Evolutionary conservation across 2,329 filamentous ascomycete genomes (phyloP), one percentile per base, ranked within the genome.

Genomic region (Escovopsis sp.): DNA sequence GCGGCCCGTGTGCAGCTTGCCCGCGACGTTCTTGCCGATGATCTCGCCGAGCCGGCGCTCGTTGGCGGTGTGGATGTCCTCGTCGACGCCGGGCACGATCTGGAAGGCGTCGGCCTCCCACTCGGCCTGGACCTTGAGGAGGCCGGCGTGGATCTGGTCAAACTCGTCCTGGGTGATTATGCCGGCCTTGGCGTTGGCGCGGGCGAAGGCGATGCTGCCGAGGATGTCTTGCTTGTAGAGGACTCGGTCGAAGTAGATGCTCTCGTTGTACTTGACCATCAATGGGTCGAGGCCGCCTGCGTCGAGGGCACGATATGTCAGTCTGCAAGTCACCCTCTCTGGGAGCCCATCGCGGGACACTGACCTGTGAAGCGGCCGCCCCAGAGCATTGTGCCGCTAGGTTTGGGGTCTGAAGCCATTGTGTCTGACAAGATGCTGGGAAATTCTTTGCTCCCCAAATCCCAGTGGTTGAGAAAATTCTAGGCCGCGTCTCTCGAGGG

Each of bases 1-100:
- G 41, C 88, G 80, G 36, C 81, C 81, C 3, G 87, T 94, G 64
- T 94, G 88, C 45, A 94, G 74, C 67, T 94, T 94, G 23, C 88
- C 86, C 1, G 81, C 85, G 44, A 83, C 78, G 26, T 87, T 76
- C 60, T 83, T 88, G 54, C 87, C 85, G 48, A 94, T 88, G 48
- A 94, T 73, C 67, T 94, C 87, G 41, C 84, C 82, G 2, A 85
- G 63, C 3, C 81, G 73, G 43, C 81, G 77, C 62, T 83, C 79
- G 51, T 83, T 82, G 44, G 78, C 78, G 1, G 79, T 82, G 59
- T 82, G 78, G 47, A 82, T 81, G 42, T 49, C 70, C 53, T 80
- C 76, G 52, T 77, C 72, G 28, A 68, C 65, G 40, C 66, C 65
- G 1, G 70, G 64, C 33, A 69, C 59, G 47, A 75, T 72, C 38